Base-by-base conservation (phyloP, 1,284 basidiomycete genomes). In the Peniophora sp. region DNA sequence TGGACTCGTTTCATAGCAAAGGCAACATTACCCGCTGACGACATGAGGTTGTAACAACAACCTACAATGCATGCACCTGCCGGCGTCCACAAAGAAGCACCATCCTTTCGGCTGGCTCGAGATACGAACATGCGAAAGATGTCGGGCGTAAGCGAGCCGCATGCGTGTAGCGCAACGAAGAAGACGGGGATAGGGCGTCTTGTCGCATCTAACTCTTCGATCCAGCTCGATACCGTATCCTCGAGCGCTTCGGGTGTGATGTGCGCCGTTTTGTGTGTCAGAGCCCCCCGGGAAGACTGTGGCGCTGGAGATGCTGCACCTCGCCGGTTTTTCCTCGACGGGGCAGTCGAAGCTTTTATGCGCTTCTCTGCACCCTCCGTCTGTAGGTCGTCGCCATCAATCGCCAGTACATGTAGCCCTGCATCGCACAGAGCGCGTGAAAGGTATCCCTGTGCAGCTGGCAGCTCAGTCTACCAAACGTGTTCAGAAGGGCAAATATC, bases 131-230 rank as follows among this genome's bases (percentile, higher is more conserved):
- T 62, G 20, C 72, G 71, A 36, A 77, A 51, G 8, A 77, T 68
- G 52, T 75, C 68, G 39, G 71, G 62, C 1, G 74, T 75, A 14
- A 78, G 65, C 2, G 75, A 74, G 3, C 76, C 76, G 52, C 70
- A 75, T 5, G 72, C 81, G 56, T 88, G 85, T 44, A 88, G 69
- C 11, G 80, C 85, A 25, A 86, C 75, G 47, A 87, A 67, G 27
- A 83, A 63, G 3, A 85, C 71, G 2, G 79, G 79, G 8, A 68
- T 57, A 2, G 68, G 65, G 38, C n/a, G 8, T 8, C 8, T 16
- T 16, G 38, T 16, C 6, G 38, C 8, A 20, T 16, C 38, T 5
- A n/a, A 8, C 51, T 47, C 38, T 32, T 52, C 38, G 11, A 51
- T 9, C 39, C 56, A 52, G 35, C 49, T 50, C 12, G 50, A 49